A percentile compares a stretch with the other conserved stretches of the same genome.
Evolutionary conservation across 305 asterid genomes (phyloP).

Genomic region (Petunia hybrid): DNA sequence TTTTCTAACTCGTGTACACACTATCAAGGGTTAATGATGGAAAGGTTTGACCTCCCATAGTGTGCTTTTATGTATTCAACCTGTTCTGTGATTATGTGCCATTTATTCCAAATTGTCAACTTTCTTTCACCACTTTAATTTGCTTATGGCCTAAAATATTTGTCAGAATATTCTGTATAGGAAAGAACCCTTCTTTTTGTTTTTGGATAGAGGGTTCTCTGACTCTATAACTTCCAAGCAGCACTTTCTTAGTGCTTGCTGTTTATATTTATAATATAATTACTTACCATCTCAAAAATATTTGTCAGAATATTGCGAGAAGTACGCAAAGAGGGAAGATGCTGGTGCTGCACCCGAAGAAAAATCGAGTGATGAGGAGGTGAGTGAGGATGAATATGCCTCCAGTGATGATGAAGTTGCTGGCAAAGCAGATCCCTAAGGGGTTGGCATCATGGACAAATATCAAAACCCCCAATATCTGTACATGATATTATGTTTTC

Average conservation of each 20-base stretch:
- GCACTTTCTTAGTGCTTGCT: too few relatives aligned
- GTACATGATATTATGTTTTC: conserved; percentile 56
- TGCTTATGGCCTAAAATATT: background rate
- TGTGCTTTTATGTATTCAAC: background rate
- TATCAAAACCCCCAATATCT: conserved; percentile 40
- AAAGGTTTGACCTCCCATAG: background rate
- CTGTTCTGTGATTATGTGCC: background rate
- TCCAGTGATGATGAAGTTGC: conserved; percentile 79
- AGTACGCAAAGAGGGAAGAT: conserved; percentile 79
- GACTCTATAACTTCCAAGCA: too few relatives aligned
- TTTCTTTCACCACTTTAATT: background rate
- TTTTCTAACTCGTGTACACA: background rate
- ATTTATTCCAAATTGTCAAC: background rate
- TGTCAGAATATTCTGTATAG: conserved; percentile 74
- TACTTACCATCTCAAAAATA: too few relatives aligned
- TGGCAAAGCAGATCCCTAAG: conserved; percentile 76
- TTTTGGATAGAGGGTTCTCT: too few relatives aligned
- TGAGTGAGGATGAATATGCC: conserved; percentile 69
- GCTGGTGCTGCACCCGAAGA: conserved; percentile 75
- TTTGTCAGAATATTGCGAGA: conserved; percentile 73
- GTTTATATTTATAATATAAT: too few relatives aligned
- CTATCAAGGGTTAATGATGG: background rate
- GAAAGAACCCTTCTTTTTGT: too few relatives aligned
- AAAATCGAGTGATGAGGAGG: conserved; percentile 77
- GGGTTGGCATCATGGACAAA: conserved; percentile 35